Evolutionary conservation across 352 stramenopile genomes (phyloP).

Genomic region (Phytopythium helicoides): DNA sequence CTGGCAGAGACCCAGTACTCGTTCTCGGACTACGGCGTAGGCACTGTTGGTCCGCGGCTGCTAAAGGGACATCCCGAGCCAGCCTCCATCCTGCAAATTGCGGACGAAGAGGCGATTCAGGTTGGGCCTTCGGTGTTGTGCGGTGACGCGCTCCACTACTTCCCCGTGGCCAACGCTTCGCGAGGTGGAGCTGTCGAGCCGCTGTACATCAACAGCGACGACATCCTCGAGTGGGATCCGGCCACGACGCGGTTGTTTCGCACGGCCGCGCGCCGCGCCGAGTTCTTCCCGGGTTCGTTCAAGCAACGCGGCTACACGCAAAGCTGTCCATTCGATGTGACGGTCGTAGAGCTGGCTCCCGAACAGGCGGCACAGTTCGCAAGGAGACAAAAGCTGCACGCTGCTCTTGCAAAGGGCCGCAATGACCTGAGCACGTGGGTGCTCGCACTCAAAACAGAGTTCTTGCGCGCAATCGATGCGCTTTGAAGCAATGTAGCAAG

Average conservation of each 20-base stretch:
- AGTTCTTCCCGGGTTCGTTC: constrained; percentile 35
- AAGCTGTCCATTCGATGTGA: constrained; percentile 37
- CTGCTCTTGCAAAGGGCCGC: constrained; percentile 14
- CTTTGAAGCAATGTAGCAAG: constrained; percentile 1
- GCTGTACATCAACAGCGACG: constrained; percentile 57
- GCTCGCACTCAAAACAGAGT: neutral
- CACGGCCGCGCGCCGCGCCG: constrained; percentile 21
- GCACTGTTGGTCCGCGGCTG: too few relatives aligned
- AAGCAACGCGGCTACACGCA: constrained; percentile 29
- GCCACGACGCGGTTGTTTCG: constrained; percentile 19
- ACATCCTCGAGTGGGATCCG: constrained; percentile 31
- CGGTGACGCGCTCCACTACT: constrained; percentile 41
- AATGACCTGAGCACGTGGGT: constrained; percentile 3
- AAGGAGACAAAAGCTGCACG: constrained; percentile 21
- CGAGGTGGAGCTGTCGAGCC: constrained; percentile 13
- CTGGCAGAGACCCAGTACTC: constrained; percentile 45
- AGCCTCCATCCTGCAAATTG: constrained; percentile 6
- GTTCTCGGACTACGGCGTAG: constrained; percentile 46
- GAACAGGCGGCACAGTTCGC: constrained; percentile 16
- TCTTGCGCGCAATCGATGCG: constrained; percentile 1
- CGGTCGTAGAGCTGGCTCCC: constrained; percentile 17
- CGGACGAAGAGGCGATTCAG: too few relatives aligned
- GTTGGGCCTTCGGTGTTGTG: constrained; percentile 23
- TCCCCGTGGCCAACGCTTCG: constrained; percentile 17
- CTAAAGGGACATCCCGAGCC: constrained; percentile 9